Evolutionary conservation across 495 filamentous ascomycete genomes (phyloP), one percentile per base, ranked within the genome.

Genomic region (Apiosordaria backusii): DNA sequence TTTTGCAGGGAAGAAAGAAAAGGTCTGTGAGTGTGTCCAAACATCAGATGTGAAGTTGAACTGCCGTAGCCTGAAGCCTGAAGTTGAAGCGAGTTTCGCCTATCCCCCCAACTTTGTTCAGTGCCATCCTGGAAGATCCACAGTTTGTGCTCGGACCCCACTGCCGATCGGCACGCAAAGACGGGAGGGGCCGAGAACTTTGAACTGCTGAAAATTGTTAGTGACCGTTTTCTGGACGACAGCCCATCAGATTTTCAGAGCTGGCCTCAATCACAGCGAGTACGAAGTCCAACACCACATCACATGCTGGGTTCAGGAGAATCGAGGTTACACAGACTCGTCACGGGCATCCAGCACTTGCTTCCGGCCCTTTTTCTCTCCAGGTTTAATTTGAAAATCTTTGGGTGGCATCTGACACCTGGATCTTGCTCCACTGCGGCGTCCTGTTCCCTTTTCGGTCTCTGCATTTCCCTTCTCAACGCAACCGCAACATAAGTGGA

Each of bases 71-170:
- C n/a, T n/a, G n/a, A 27, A 61, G 27, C 27, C 29, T 61, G 59
- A 61, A 61, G 59, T 45, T 61, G 59, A 61, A 61, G 59, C 59
- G 59, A 61, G 59, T 61, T 61, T 61, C 59, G 59, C 19, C 21
- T 61, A 13, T 35, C 22, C 57, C n/a, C 7, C 19, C 25, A 61
- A 9, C 13, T n/a, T 13, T 26, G 27, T n/a, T 25, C 25, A 25
- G 19, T 19, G n/a, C 24, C 16, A 25, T 45, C 35, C 35, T 45
- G 35, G 35, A 45, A 1, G 13, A 45, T 27, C 24, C n/a, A 29
- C 10, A 19, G 15, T 40, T 61, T 61, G 59, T 27, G 59, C 59
- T 61, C 26, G 19, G 59, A n/a, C 59, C 59, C 58, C 22, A 59
- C n/a, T 19, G 26, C 1, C n/a, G 59, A 61, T 40, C 25, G 29